Base-by-base conservation (phyloP, 2,329 filamentous ascomycete species). In the Microcyclospora tardicrescens region DNA sequence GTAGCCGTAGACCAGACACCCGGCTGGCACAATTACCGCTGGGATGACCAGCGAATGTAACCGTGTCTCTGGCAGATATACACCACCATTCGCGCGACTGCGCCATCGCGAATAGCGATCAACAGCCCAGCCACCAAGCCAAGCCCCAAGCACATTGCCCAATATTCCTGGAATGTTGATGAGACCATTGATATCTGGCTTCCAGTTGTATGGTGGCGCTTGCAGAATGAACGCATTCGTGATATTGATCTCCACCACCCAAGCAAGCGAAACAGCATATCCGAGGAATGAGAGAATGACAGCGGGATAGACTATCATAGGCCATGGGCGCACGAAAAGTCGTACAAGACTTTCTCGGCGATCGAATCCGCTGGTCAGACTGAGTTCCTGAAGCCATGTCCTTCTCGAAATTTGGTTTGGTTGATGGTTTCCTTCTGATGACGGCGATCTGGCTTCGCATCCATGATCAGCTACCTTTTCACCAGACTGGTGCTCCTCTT, bases 61-160 rank as follows among this genome's bases (percentile, higher is more conserved):
- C 10, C 66, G 55, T 10, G 52, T 62, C 48, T 69, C 66, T 2
- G 66, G 67, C 47, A 66, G 58, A 40, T 66, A 67, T 12, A 68
- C 49, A 5, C 66, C 67, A 6, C 51, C 48, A 38, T 66, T 61
- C 34, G 52, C 56, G 37, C 55, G 56, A n/a, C 63, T 57, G 10
- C 53, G 51, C 55, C 61, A 62, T 41, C 62, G 59, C 30, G 59
- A 63, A 45, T 63, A 67, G 8, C 51, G 40, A 41, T 69, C 65
- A 1, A 67, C 62, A 14, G 64, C 48, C 50, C 60, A 61, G 10
- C 66, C 66, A 15, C 66, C 65, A 3, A 60, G 53, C 39, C 54
- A 63, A 19, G 62, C 56, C 4, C 66, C 66, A 28, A 60, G 42
- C 2, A 68, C 27, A 37, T 68, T 67, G 10, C 66, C 67, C 13